Evolutionary conservation across 768 basidiomycete species (phyloP), one percentile per base, ranked within the genome.

Genomic region (Aureoboletus auriporus): DNA sequence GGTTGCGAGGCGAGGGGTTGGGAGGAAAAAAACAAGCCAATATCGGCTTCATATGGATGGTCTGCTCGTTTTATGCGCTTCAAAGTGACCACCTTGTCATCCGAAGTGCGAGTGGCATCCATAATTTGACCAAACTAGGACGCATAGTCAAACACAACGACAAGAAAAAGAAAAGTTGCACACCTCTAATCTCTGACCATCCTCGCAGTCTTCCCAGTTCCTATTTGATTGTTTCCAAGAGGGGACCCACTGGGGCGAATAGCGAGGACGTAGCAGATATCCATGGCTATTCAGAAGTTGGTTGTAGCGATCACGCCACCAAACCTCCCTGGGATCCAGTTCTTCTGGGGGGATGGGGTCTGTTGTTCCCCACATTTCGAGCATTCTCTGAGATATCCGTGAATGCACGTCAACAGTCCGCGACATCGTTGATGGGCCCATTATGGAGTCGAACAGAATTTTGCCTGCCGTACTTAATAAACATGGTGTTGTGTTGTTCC

Each of bases 61-160:
- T 20, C 28, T 13, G 8, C 39, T 35, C 48, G 46, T 6, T 17
- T 0, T 0, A 70, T 51, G 1, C 37, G 35, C 26, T 73, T 73
- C n/a, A 74, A 50, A 12, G 55, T 60, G 0, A 73, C 65, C 1
- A 55, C 39, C 5, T 33, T 49, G 0, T 49, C 57, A 26, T 71
- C 69, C 2, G 59, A 56, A 3, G 56, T 47, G 6, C 68, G 58
- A 0, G 57, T 67, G 0, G 69, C 71, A 33, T 73, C 72, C 0
- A 60, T 48, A 0, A 52, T n/a, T 29, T 20, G 45, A 4, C 34
- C 23, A 17, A 23, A 56, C 44, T 27, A 40, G 8, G 3, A 10
- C 14, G 10, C 33, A 10, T 13, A 34, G 20, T 40, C 5, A 16
- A 5, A 33, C 1, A 27, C 11, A 12, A 27, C 12, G 14, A 26